Evolutionary conservation across 768 basidiomycete species (phyloP), one percentile per base, ranked within the genome.

Genomic region (Tephrocybe sp.): DNA sequence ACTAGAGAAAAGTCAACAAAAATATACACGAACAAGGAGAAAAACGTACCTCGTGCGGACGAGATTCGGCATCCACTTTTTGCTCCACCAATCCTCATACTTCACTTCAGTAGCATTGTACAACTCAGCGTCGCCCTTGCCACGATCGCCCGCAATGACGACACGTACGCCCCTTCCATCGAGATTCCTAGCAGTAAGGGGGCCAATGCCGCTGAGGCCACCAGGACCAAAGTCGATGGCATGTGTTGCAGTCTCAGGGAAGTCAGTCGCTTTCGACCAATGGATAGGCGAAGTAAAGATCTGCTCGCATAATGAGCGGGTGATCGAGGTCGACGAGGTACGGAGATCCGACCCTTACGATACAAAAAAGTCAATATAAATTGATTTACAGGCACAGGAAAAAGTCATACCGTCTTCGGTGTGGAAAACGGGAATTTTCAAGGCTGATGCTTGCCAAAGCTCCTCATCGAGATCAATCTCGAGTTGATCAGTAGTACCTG

Each of bases 221-320:
- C 97, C 95, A 1, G 97, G 92, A 45, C 97, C 97, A 60, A 99
- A 98, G 69, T 99, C 97, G 54, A 98, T 73, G 2, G 91, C 88
- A 65, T 99, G 97, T 3, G 94, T 98, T 0, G 94, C 92, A 8
- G 85, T 79, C 52, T 88, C 78, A 1, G 94, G 90, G 80, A 98
- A 95, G 53, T 83, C 73, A 27, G 91, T 94, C 4, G 94, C 94
- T 60, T 85, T 84, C 34, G 78, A 72, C 97, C 97, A 98, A 71
- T 97, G 89, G 57, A 99, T 94, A 11, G 91, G 89, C 25, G 76
- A 77, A 1, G 86, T 90, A 67, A 95, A 95, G 58, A 98, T 93
- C 64, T 95, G 94, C 56, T 94, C 90, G 68, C 88, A 94, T 21
- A 99, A 77, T 0, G 91, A 91, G 18, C 83, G 82, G 38, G 93